phyloP scores from a whole-genome alignment of 1,139 yeast species.

The Saccharomycopsis crataegensis region DNA sequence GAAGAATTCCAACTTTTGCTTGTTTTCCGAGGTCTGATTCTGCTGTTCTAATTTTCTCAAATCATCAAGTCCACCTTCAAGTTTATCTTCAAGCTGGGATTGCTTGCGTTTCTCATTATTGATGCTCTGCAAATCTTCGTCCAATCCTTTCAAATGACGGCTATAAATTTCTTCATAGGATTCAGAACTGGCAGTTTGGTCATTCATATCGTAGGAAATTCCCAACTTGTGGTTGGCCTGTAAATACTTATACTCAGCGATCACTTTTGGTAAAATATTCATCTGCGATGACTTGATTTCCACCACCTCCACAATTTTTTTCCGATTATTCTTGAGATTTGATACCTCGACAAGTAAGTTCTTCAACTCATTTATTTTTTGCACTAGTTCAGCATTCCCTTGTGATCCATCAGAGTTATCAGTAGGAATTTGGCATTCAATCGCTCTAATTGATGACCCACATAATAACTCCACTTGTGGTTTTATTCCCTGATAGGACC shows the following conservation, averaged over 20 bases:
- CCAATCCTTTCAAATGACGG: conserved; percentile 36
- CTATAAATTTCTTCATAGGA: conserved; percentile 32
- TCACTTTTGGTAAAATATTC: conserved; percentile 45
- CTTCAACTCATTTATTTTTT: conserved; percentile 23
- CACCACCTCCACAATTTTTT: conserved; percentile 34
- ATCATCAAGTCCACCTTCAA: conserved; percentile 35
- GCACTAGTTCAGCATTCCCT: conserved; percentile 20
- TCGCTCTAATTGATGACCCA: not conserved
- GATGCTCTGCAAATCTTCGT: conserved; percentile 26
- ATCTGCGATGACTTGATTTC: conserved; percentile 41
- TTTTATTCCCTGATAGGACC: conserved; percentile 38
- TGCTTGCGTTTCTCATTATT: conserved; percentile 33
- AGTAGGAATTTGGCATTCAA: conserved; percentile 9
- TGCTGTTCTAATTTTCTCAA: conserved; percentile 31
- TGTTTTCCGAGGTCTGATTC: conserved; percentile 25
- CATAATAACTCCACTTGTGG: conserved; percentile 39
- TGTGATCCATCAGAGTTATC: not conserved
- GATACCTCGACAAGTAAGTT: conserved; percentile 25
- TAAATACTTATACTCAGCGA: conserved; percentile 37
- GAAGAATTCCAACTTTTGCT: conserved; percentile 26
- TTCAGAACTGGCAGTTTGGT: not conserved
- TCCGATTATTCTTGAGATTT: conserved; percentile 31
- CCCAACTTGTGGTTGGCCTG: conserved; percentile 21
- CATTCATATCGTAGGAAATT: conserved; percentile 23
- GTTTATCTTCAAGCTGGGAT: conserved; percentile 34